Base-by-base conservation (phyloP, 202 grass and related monocot genomes). In the Miscanthus sacchariflorus region DNA sequence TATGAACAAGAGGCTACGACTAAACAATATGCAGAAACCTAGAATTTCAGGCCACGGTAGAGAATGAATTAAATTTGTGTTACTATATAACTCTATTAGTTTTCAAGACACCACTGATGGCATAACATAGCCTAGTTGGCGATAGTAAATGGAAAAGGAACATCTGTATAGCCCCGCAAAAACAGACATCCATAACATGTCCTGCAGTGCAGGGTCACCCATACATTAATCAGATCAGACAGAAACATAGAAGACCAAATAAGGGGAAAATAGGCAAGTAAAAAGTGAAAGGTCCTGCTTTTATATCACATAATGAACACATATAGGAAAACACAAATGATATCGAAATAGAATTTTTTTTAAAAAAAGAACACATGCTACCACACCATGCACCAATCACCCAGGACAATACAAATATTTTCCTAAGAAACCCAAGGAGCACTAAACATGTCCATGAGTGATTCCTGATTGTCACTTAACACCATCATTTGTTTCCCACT, bases 1-100 rank as follows among this genome's bases (percentile, higher is more conserved):
- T 4, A 46, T 11, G 58, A 81, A 69, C 13, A 69, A 9, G 28
- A 61, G 8, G 0, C 56, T 70, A 76, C n/a, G 19, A 23, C 1
- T 69, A 43, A 23, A 38, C 43, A 83, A 69, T 73, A 90, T 64
- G n/a, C n/a, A 63, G 21, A 63, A 2, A 72, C 12, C 48, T 12
- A 58, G 50, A 40, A 33, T 33, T 73, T 77, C 30, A 3, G 12
- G 33, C 24, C 18, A 40, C 19, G 0, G 1, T 18, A 18, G 50
- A 39, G 39, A 85, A 81, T 17, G 56, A 77, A 46, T 19, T 13
- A 9, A 21, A 40, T 49, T 52, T 18, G 25, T 9, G 14, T 11
- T 5, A 17, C n/a, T 33, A 25, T 33, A 25, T 14, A 45, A 2
- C 59, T 59, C 58, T 59, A 9, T 39, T 48, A 68, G 30, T 74